Evolutionary conservation across 2,329 filamentous ascomycete species (phyloP).

Genomic region (Claviceps sp.): DNA sequence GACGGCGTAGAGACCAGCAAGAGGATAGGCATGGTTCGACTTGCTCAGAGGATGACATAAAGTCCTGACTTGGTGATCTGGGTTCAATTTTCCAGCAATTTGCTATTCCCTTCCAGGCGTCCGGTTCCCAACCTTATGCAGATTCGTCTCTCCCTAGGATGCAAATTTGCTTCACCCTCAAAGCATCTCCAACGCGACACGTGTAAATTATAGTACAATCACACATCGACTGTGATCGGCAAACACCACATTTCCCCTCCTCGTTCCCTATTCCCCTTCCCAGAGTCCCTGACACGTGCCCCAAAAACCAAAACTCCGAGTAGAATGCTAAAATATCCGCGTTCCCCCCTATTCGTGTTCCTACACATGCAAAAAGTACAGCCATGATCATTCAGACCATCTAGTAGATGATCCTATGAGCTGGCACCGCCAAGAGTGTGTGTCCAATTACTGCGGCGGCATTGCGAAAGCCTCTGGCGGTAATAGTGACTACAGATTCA

Average conservation of each 20-base stretch:
- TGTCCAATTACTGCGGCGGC: constrained; percentile 2
- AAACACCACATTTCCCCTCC: background rate
- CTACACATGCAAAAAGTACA: background rate
- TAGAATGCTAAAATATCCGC: background rate
- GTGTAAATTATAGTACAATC: background rate
- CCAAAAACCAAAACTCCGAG: constrained; percentile 3
- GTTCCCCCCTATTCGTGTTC: background rate
- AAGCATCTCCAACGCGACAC: no score
- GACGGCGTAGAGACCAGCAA: no score
- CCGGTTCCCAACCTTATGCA: no score
- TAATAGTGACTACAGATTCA: constrained; percentile 10
- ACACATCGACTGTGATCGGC: background rate
- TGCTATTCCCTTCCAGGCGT: no score
- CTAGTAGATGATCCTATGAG: background rate
- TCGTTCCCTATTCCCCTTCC: background rate
- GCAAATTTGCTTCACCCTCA: no score
- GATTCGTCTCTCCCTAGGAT: no score
- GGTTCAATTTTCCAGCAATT: no score
- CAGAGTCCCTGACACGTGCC: background rate
- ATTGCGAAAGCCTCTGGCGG: constrained; percentile 15
- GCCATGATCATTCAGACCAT: no score
- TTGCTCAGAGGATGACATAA: no score
- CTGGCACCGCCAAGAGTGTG: background rate
- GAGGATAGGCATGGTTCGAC: no score
- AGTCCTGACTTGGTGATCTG: no score